phyloP scores from a whole-genome alignment of 2,329 filamentous ascomycete species.

The Ampelomyces quisqualis region DNA sequence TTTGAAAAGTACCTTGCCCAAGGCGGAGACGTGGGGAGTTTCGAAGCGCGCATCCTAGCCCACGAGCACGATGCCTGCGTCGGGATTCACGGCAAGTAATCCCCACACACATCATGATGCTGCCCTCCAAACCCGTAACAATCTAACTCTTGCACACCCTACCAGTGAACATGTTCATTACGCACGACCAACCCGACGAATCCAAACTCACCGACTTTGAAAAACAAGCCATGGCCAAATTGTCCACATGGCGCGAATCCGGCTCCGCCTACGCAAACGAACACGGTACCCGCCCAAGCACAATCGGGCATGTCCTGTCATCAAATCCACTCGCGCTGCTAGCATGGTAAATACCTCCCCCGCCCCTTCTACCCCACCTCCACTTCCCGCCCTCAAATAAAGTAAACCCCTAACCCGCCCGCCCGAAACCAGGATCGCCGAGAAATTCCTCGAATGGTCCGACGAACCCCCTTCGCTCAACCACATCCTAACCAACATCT shows the following conservation, averaged over 20 bases:
- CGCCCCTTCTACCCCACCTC: background rate
- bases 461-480: slow-evolving; percentile 47
- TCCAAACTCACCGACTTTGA: slow-evolving; percentile 21
- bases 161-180: slow-evolving; percentile 31
- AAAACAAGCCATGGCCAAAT: slow-evolving; percentile 12
- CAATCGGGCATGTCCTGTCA: slow-evolving; percentile 57
- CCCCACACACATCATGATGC: too few relatives aligned
- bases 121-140: too few relatives aligned
- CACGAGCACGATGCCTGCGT: slow-evolving; percentile 51
- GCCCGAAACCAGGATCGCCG: slow-evolving; percentile 48
- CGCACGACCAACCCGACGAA: slow-evolving; percentile 14
- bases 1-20: slow-evolving; percentile 58
- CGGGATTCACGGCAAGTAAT: slow-evolving; percentile 40
- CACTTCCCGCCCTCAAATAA: background rate
- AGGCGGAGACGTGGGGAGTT: slow-evolving; percentile 59
- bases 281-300: slow-evolving; percentile 58
- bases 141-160: slow-evolving; percentile 1
- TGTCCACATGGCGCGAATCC: slow-evolving; percentile 38
- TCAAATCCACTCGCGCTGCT: slow-evolving; percentile 59
- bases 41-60: slow-evolving; percentile 47
- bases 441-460: slow-evolving; percentile 59
- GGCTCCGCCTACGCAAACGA: slow-evolving; percentile 55
- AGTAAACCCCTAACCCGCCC: background rate
- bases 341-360: slow-evolving; percentile 51
- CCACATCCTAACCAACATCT: slow-evolving; percentile 54